phyloP scores from a whole-genome alignment of 352 stramenopile species.

The Pythium dissotocum region DNA sequence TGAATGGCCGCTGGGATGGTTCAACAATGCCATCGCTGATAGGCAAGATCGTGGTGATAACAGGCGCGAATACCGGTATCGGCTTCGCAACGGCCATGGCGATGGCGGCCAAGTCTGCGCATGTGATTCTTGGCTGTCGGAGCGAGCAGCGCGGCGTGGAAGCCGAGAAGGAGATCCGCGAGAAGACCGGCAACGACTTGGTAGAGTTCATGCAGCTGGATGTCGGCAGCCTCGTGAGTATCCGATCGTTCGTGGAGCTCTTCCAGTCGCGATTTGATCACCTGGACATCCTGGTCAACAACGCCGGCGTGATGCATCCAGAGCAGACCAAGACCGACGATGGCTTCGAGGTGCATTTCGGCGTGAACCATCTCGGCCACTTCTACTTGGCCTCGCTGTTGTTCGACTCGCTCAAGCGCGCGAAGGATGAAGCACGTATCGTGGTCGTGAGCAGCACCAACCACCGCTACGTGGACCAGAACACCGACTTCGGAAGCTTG shows the following conservation, averaged over 20 bases:
- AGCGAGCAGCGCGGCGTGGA: constrained; percentile 10
- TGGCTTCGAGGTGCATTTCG: constrained; percentile 62
- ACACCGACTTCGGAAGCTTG: constrained; percentile 10
- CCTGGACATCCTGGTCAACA: constrained; percentile 61
- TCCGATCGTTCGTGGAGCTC: constrained; percentile 35
- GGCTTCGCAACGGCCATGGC: constrained; percentile 70
- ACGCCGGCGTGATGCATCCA: constrained; percentile 50
- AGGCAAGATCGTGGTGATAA: constrained; percentile 79
- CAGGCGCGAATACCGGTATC: constrained; percentile 85
- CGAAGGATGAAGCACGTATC: constrained; percentile 26
- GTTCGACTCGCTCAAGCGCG: constrained; percentile 44
- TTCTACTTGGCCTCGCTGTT: constrained; percentile 57
- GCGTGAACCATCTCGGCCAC: constrained; percentile 60
- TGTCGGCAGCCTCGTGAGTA: constrained; percentile 39
- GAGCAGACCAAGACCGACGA: constrained; percentile 34
- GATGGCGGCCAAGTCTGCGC: constrained; percentile 54
- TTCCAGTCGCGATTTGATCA: constrained; percentile 43
- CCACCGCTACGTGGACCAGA: constrained; percentile 25
- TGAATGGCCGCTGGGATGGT: constrained; percentile 19
- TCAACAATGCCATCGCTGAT: constrained; percentile 33
- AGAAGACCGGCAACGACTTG: background rate
- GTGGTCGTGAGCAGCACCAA: constrained; percentile 40
- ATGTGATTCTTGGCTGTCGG: constrained; percentile 87
- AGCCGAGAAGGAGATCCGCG: constrained; percentile 10
- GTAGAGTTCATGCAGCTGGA: constrained; percentile 39